Conservation (phyloP, 2,329 filamentous ascomycete species). For the Thelonectria olida region DNA sequence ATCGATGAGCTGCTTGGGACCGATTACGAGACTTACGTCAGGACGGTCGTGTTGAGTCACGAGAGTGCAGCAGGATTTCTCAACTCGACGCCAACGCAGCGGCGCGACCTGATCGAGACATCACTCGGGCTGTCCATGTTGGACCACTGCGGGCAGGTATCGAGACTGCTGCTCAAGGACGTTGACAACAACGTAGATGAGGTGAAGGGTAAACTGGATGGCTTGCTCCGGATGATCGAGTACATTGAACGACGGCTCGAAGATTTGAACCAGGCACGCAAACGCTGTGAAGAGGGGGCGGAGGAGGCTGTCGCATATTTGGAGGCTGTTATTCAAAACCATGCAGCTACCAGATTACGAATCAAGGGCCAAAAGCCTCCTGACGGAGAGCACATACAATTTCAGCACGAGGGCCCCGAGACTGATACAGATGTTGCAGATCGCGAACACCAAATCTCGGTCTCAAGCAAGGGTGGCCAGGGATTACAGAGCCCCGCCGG, state of each 20-base stretch:
- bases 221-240: not conserved
- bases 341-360: not conserved
- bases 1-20: conserved; percentile 32
- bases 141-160: conserved; percentile 18
- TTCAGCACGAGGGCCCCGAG: not conserved
- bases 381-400: not conserved
- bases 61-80: conserved; percentile 33
- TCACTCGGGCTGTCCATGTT: conserved; percentile 31
- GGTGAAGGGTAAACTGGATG: not conserved
- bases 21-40: conserved; percentile 28
- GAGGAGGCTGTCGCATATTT: not conserved
- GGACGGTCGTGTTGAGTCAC: conserved; percentile 29
- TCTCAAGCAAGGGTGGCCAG: not conserved
- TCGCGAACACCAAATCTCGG: not conserved
- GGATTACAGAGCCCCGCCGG: too few relatives aligned
- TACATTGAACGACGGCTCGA: not conserved
- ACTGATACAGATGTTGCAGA: not conserved
- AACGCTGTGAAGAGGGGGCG: conserved; percentile 1
- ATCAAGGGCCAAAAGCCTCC: not conserved
- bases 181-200: not conserved
- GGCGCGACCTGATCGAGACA: conserved; percentile 26
- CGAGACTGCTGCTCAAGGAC: conserved; percentile 16
- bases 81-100: conserved; percentile 17
- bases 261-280: not conserved
- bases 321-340: not conserved